Base-by-base conservation (phyloP, 2,329 filamentous ascomycete species). In the Exutisphaerella laricina region DNA sequence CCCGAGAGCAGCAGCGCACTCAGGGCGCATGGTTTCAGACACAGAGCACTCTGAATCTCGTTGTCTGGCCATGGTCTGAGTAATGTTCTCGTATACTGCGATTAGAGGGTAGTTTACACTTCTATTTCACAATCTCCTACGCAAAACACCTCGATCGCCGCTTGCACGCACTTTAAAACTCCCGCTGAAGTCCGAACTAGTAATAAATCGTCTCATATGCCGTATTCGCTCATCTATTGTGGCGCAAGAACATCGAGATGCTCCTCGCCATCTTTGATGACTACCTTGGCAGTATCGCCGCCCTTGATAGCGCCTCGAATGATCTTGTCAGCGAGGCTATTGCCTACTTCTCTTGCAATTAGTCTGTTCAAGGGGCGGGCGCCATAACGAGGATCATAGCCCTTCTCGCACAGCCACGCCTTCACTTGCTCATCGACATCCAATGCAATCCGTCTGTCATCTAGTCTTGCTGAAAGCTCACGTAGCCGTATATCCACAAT, bases 401-500 rank as follows among this genome's bases (percentile, higher is more conserved):
- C 90, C 50, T 81, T 79, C 50, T 92, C 84, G 29, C 87, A 88
- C 4, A 97, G 78, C 89, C 89, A 97, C 50, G 83, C 74, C 59
- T 85, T 85, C 30, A 89, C 85, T 3, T 83, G 72, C 33, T 81
- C 70, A 8, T 80, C 73, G 3, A 94, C 85, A 8, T 79, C 66
- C 3, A 98, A 74, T 0, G 70, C 77, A 63, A 97, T 95, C 41
- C 92, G 79, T 38, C 88, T 79, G 58, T 96, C 89, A 50, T 92
- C 83, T 1, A 97, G 78, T 29, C 88, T 80, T 39, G 70, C 69
- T 65, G 96, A 89, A 5, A 97, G 73, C 68, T 97, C 92, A 48
- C 75, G 78, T 35, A 97, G 73, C 22, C 92, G 80, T 51, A 97
- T 96, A 59, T 97, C 88, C 36, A 96, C 88, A 51, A 97, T 97